Base-by-base conservation (phyloP, 1,284 basidiomycete genomes). In the Cryptococcus sp. region DNA sequence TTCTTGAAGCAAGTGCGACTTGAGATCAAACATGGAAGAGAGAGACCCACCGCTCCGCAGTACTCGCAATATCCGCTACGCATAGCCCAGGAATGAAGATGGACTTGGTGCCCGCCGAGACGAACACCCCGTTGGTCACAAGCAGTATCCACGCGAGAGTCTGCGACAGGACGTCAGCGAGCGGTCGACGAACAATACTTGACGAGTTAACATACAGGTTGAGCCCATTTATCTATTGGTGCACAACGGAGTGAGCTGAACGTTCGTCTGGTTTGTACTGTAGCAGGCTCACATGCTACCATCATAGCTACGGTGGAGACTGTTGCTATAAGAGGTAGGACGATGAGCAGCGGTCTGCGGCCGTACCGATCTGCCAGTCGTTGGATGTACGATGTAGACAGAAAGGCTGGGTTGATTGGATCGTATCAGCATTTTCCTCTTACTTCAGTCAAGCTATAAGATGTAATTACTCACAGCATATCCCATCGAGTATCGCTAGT, bases 21-120 rank as follows among this genome's bases (percentile, higher is more conserved):
- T 3, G 17, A 47, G 48, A 51, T 15, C 39, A 39, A 51, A 19
- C 39, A 39, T 50, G 30, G 30, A 35, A 10, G 10, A 11, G 42
- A 22, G 25, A 10, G 4, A 58, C 62, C 39, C 30, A 67, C 67
- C 67, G 55, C 35, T 64, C 55, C 8, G 65, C 56, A 7, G 68
- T 64, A 11, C 51, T 51, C 6, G 71, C 67, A 1, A 72, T 58
- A 49, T 72, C 71, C 5, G 71, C 57, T 15, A 72, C 65, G 30
- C 61, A 63, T 3, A 72, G 65, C 13, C 65, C 61, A 3, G 71
- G 71, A 1, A 69, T 56, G 55, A 72, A 72, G 16, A 69, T 57
- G n/a, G 69, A 60, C 53, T 72, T 72, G 2, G 71, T 71, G 2
- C 64, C 67, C 22, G 69, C 71, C 6, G 71, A 64, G 40, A 72